Percentiles rank a stretch among this genome's conserved stretches.
Evolutionary conservation across 108 stramenopile genomes (phyloP).

Genomic region (Skeletonema potamos): DNA sequence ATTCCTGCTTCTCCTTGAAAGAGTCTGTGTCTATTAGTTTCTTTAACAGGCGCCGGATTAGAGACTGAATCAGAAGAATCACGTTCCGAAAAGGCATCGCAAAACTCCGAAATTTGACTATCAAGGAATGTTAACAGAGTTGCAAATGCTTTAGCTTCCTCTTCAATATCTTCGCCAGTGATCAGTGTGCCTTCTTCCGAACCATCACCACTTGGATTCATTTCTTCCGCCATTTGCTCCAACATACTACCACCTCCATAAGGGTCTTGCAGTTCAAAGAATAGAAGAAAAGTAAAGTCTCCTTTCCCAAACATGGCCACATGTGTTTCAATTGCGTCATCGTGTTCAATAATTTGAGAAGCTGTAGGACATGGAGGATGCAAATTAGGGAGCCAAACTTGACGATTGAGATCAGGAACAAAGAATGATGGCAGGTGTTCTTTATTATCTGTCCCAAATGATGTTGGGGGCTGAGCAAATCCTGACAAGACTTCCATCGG

Average conservation of each 20-base stretch:
- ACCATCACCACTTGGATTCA: not conserved
- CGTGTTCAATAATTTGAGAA: not conserved
- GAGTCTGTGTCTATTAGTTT: slow-evolving; percentile 2
- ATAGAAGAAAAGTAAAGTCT: slow-evolving; percentile 51
- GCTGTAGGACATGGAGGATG: slow-evolving; percentile 18
- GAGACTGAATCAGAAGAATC: slow-evolving; percentile 18
- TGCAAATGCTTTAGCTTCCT: slow-evolving; percentile 17
- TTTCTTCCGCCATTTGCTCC: slow-evolving; percentile 12
- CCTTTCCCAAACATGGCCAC: slow-evolving; percentile 39
- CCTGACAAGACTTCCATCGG: slow-evolving; percentile 1
- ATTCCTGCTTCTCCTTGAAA: slow-evolving; percentile 48
- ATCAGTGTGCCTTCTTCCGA: slow-evolving; percentile 12
- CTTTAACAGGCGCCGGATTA: slow-evolving; percentile 4
- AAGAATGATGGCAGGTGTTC: slow-evolving; percentile 23
- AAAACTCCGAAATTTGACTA: slow-evolving; percentile 19
- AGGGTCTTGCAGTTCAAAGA: slow-evolving; percentile 17
- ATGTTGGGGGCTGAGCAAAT: not conserved
- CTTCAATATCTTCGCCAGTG: slow-evolving; percentile 5
- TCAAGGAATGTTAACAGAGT: slow-evolving; percentile 17
- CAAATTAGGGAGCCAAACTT: slow-evolving; percentile 64
- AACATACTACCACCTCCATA: not conserved
- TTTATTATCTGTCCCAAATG: slow-evolving; percentile 1
- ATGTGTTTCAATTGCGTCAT: slow-evolving; percentile 27
- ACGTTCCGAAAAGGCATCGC: slow-evolving; percentile 22
- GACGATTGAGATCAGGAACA: slow-evolving; percentile 47